These are phyloP conservation scores for Babesia microti DNA, from an alignment of 169 alveolate species.

Conservation along the genomic window DNA sequence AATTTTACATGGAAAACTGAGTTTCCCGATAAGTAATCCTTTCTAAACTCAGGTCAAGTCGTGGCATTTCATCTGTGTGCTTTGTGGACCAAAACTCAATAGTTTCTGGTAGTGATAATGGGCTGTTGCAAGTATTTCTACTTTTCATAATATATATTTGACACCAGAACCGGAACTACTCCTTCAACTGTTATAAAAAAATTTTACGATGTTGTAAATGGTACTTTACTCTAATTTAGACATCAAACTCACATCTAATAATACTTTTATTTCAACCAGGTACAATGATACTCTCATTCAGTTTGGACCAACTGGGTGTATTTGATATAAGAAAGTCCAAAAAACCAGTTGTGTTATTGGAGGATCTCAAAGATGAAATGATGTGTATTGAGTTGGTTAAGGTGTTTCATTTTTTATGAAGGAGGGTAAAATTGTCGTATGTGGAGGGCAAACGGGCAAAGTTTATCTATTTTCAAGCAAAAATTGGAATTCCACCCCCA, in stretches of 20 bases:
- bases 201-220: constrained; percentile 12
- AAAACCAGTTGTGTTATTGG: constrained; percentile 24
- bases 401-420: constrained; percentile 2
- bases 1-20: no score
- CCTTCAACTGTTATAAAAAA: constrained; percentile 8
- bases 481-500: constrained; percentile 40
- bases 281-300: neutral
- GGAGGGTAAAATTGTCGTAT: constrained; percentile 20
- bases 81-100: constrained; percentile 1
- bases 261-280: constrained; percentile 1
- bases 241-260: neutral
- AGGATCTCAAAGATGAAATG: constrained; percentile 33
- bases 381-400: constrained; percentile 7
- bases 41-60: no score
- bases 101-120: neutral
- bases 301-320: constrained; percentile 38
- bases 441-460: constrained; percentile 38
- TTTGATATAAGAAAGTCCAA: constrained; percentile 20
- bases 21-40: no score
- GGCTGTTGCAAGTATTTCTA: constrained; percentile 2
- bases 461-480: constrained; percentile 31
- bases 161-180: constrained; percentile 9
- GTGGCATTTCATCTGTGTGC: neutral
- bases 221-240: neutral
- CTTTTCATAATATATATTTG: no score